phyloP scores from a whole-genome alignment of 2,329 filamentous ascomycete genomes.

The Monosporascus sp. region DNA sequence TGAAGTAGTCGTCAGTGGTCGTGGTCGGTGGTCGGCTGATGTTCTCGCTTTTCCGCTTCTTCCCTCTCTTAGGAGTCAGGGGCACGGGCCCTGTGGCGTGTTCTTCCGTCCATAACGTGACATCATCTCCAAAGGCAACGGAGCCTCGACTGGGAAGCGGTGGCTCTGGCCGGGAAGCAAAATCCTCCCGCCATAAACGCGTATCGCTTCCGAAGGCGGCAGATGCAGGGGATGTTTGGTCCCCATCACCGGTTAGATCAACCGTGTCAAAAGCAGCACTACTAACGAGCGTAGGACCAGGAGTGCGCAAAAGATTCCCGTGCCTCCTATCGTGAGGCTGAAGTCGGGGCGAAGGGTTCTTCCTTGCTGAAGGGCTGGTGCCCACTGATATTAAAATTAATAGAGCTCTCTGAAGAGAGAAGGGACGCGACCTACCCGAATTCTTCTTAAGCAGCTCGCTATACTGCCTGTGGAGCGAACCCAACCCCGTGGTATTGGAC shows the following conservation, averaged over 20 bases:
- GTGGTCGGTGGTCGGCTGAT: conserved; percentile 29
- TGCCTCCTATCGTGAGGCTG: conserved; percentile 11
- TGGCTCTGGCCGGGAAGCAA: conserved; percentile 25
- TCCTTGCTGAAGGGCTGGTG: conserved; percentile 13
- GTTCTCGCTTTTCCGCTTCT: conserved; percentile 49
- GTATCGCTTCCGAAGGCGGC: conserved; percentile 18
- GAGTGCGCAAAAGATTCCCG: conserved; percentile 17
- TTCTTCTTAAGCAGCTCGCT: conserved; percentile 26
- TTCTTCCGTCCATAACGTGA: conserved; percentile 39
- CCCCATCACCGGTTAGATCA: conserved; percentile 28
- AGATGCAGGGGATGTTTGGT: conserved; percentile 19
- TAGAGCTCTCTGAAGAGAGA: too few species aligned
- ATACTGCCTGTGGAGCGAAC: conserved; percentile 32
- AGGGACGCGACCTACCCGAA: conserved; percentile 4
- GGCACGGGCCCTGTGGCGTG: conserved; percentile 34
- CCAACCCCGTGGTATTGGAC: conserved; percentile 12
- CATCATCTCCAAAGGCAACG: conserved; percentile 21
- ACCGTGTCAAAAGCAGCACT: conserved; percentile 25
- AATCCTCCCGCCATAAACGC: conserved; percentile 24
- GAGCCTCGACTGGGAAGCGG: conserved; percentile 17
- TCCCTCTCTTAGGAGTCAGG: conserved; percentile 31
- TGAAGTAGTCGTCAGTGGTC: conserved; percentile 41
- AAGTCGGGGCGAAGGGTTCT: conserved; percentile 16
- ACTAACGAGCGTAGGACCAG: conserved; percentile 24
- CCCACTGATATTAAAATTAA: not conserved